Conservation (phyloP, 768 basidiomycete genomes). For the Pulveroboletus frians region DNA sequence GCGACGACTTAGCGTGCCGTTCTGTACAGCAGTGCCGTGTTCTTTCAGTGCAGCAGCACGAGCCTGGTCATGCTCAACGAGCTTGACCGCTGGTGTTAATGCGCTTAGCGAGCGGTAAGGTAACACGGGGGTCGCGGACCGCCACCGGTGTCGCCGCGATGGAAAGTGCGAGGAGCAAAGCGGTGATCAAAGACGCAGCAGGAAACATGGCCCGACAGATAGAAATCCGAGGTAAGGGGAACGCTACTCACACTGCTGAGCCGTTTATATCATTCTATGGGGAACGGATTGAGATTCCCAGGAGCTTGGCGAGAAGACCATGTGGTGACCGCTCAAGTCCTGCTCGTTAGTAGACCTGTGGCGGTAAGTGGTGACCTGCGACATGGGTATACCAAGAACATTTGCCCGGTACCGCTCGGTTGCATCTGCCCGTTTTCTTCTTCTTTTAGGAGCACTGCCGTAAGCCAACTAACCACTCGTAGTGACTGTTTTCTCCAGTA, state of each 20-base stretch:
- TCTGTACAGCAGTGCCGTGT: constrained; percentile 32
- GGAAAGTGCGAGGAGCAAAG: constrained; percentile 42
- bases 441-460: neutral
- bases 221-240: constrained; percentile 8
- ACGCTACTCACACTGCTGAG: constrained; percentile 2
- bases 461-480: neutral
- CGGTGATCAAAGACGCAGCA: constrained; percentile 37
- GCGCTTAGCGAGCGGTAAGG: constrained; percentile 49
- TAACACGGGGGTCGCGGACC: constrained; percentile 37
- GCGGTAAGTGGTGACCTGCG: neutral
- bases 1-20: constrained; percentile 13
- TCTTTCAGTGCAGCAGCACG: constrained; percentile 43
- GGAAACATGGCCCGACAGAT: constrained; percentile 33
- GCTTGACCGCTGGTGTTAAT: constrained; percentile 49
- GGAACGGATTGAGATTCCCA: neutral
- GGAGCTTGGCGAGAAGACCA: constrained; percentile 5
- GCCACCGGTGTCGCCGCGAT: constrained; percentile 41
- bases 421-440: too few relatives aligned
- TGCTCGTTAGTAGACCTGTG: constrained; percentile 1
- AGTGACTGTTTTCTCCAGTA: neutral
- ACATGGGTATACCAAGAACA: neutral
- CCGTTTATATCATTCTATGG: constrained; percentile 19
- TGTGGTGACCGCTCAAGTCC: neutral
- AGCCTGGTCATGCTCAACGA: constrained; percentile 47
- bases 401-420: neutral